These are phyloP conservation scores for Posidonia australis DNA, from an alignment of 106 monocot species.

Conservation along the genomic window DNA sequence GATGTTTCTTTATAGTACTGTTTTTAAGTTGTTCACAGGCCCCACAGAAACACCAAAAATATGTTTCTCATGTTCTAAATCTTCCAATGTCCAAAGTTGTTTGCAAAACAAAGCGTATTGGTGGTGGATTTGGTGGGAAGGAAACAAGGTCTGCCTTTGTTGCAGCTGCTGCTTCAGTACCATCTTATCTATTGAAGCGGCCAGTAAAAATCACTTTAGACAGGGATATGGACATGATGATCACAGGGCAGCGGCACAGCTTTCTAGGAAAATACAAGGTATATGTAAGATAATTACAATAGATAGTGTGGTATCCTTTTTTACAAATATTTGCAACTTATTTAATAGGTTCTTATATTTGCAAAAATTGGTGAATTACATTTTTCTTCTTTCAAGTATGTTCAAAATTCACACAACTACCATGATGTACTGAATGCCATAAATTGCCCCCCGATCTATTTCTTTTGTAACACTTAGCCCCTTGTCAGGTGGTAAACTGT, in stretches of 20 bases:
- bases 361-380: no score
- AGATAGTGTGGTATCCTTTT: no score
- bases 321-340: no score
- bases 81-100: constrained; percentile 94
- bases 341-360: no score
- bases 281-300: neutral
- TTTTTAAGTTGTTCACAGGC: constrained; percentile 31
- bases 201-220: constrained; percentile 85
- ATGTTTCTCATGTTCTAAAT: constrained; percentile 67
- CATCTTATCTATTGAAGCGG: constrained; percentile 63
- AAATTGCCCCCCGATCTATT: no score
- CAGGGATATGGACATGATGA: constrained; percentile 91
- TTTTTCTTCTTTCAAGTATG: no score
- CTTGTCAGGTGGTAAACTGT: no score
- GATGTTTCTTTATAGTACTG: no score
- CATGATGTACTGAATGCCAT: no score
- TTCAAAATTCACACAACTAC: no score
- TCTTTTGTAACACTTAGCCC: no score
- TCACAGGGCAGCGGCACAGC: constrained; percentile 82
- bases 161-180: constrained; percentile 80
- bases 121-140: constrained; percentile 99
- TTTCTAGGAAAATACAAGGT: constrained; percentile 97
- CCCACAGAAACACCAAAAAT: constrained; percentile 69
- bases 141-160: constrained; percentile 87
- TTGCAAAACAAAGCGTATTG: constrained; percentile 92